Evolutionary conservation across 352 stramenopile genomes (phyloP).

Genomic region (Phytophthora litchii): DNA sequence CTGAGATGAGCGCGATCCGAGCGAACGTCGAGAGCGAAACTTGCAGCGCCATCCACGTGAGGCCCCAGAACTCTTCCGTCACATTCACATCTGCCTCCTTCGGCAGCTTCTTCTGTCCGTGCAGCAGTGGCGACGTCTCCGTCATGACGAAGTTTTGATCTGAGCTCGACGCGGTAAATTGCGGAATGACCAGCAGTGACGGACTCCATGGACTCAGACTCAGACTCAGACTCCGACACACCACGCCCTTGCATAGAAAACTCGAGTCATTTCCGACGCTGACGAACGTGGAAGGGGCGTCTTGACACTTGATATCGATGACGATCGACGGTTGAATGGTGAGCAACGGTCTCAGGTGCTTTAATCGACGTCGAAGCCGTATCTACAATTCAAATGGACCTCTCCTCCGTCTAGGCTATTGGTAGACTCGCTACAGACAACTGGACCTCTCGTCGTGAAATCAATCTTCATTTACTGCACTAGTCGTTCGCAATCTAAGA

Average conservation of each 20-base stretch:
- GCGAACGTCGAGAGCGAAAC: slow-evolving; percentile 81
- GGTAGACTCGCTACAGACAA: not conserved
- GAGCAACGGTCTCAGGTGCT: not conserved
- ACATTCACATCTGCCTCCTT: slow-evolving; percentile 61
- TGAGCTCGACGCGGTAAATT: slow-evolving; percentile 12
- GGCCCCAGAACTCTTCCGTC: slow-evolving; percentile 59
- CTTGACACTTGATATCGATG: not conserved
- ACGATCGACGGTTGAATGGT: slow-evolving; percentile 1
- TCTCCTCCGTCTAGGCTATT: not conserved
- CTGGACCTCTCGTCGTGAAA: slow-evolving; percentile 4
- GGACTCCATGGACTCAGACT: not conserved
- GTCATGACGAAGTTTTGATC: slow-evolving; percentile 6
- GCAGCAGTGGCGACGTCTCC: slow-evolving; percentile 26
- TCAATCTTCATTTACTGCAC: not conserved
- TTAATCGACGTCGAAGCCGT: slow-evolving; percentile 5
- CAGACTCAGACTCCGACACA: slow-evolving; percentile 4
- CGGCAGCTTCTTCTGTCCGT: not conserved
- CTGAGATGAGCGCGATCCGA: slow-evolving; percentile 75
- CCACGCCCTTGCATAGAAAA: not conserved
- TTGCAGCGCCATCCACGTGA: slow-evolving; percentile 81
- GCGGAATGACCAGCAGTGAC: slow-evolving; percentile 23
- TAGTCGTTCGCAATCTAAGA: not conserved
- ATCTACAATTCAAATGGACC: not conserved
- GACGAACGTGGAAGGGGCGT: not conserved
- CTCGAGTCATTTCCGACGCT: not conserved